phyloP scores from a whole-genome alignment of 73 alveolate species.

The Uronychia setigera region DNA sequence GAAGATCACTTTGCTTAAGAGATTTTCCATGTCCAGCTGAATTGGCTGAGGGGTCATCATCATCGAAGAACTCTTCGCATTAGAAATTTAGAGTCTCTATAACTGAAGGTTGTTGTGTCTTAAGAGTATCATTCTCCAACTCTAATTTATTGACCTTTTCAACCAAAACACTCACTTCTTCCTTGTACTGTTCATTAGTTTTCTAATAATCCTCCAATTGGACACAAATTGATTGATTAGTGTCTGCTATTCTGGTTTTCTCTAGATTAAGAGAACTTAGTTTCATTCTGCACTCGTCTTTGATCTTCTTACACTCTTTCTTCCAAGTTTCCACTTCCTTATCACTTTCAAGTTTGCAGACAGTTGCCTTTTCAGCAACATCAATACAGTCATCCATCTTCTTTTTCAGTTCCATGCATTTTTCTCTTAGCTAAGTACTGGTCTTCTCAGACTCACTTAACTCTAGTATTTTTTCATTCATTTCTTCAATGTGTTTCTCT shows the following conservation, averaged over 20 bases:
- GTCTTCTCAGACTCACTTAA: background rate
- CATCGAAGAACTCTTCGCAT: background rate
- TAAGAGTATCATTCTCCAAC: background rate
- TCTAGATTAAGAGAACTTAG: background rate
- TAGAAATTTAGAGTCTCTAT: background rate
- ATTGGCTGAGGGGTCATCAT: background rate
- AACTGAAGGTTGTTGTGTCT: background rate
- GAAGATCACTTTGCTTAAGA: too few species aligned
- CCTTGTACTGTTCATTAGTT: background rate
- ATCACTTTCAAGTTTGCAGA: background rate
- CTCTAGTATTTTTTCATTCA: background rate
- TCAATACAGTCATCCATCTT: background rate
- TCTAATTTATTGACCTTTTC: background rate
- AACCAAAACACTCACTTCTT: background rate
- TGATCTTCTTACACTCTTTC: background rate
- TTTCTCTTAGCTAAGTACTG: background rate
- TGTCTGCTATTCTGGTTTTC: background rate
- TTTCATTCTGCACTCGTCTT: background rate
- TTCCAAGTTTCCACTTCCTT: background rate
- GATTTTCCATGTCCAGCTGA: too few species aligned
- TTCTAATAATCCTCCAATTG: background rate
- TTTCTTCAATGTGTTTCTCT: background rate
- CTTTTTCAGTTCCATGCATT: background rate
- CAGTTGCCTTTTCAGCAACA: background rate
- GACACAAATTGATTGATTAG: background rate